Conservation (phyloP, 129 eudicot species). For the Chrysanthemum seticuspe region DNA sequence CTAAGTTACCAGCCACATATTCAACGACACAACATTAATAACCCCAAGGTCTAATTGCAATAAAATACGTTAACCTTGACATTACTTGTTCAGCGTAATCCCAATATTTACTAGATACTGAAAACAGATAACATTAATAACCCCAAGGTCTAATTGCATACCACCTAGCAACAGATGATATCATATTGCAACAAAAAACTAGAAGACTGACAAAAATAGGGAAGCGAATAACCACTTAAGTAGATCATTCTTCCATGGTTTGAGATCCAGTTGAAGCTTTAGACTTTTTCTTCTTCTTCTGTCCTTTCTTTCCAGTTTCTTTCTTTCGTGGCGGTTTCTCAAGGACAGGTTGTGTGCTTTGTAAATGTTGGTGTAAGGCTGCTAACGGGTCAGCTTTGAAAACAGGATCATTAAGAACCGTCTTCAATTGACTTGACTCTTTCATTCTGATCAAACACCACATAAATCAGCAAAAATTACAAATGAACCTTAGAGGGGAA, state of each 20-base stretch:
- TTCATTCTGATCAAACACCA: slow-evolving; percentile 47
- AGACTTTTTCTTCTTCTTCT: slow-evolving; percentile 50
- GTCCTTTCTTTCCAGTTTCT: slow-evolving; percentile 45
- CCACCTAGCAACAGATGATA: slow-evolving; percentile 14
- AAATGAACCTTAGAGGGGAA: no score
- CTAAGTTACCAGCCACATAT: neutral
- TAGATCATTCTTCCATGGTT: slow-evolving; percentile 59
- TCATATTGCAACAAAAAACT: slow-evolving; percentile 12
- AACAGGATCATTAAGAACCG: slow-evolving; percentile 58
- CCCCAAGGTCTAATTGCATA: slow-evolving; percentile 14
- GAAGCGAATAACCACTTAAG: neutral
- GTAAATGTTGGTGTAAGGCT: slow-evolving; percentile 83
- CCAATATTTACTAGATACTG: slow-evolving; percentile 23
- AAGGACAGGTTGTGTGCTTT: slow-evolving; percentile 63
- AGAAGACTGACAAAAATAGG: slow-evolving; percentile 5
- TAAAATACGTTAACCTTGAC: neutral
- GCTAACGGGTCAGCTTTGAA: slow-evolving; percentile 80
- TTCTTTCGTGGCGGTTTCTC: slow-evolving; percentile 51
- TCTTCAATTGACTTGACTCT: slow-evolving; percentile 64
- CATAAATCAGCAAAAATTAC: neutral
- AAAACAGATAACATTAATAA: neutral
- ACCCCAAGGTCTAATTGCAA: no score
- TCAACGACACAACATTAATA: neutral
- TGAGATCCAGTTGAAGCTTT: slow-evolving; percentile 43
- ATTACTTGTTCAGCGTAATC: neutral